Conservation (phyloP, 2,329 filamentous ascomycete genomes). For the Orbilia blumenaviensis region DNA sequence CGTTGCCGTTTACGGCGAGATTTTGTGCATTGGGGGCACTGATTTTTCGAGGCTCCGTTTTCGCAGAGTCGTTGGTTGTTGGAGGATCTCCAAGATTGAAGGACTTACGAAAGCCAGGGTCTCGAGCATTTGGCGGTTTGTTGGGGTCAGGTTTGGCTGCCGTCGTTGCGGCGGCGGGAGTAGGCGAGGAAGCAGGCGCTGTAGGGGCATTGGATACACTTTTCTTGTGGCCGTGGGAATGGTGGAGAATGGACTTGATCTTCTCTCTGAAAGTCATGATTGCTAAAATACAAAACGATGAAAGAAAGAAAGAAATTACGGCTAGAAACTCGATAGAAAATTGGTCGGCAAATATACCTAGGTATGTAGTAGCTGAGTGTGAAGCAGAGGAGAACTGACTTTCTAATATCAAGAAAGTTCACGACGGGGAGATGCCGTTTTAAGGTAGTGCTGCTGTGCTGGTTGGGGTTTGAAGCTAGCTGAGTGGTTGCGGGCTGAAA, state of each 20-base stretch:
- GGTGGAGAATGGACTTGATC: slow-evolving; percentile 38
- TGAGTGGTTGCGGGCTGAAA: slow-evolving; percentile 15
- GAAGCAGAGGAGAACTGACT: neutral
- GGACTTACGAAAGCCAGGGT: slow-evolving; percentile 49
- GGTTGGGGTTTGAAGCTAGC: slow-evolving; percentile 1
- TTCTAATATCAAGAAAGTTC: neutral
- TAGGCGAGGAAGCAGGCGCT: slow-evolving; percentile 5
- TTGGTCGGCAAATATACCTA: neutral
- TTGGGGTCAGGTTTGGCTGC: slow-evolving; percentile 38
- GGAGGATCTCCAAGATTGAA: slow-evolving; percentile 44
- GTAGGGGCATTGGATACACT: neutral
- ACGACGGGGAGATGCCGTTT: slow-evolving; percentile 8
- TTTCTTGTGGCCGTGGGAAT: slow-evolving; percentile 29
- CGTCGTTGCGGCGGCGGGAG: slow-evolving; percentile 1
- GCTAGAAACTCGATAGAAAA: too few relatives aligned
- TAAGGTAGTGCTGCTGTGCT: slow-evolving; percentile 5
- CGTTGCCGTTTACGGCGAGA: slow-evolving; percentile 19
- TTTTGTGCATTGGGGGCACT: slow-evolving; percentile 1
- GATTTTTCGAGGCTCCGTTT: slow-evolving; percentile 13
- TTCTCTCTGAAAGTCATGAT: slow-evolving; percentile 50
- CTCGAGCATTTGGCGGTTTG: slow-evolving; percentile 48
- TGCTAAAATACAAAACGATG: neutral
- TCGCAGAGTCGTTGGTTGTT: slow-evolving; percentile 5
- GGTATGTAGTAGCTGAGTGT: neutral
- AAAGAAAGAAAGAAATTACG: neutral